Base-by-base conservation (phyloP, 73 alveolate species). In the Effrenium voratum region DNA sequence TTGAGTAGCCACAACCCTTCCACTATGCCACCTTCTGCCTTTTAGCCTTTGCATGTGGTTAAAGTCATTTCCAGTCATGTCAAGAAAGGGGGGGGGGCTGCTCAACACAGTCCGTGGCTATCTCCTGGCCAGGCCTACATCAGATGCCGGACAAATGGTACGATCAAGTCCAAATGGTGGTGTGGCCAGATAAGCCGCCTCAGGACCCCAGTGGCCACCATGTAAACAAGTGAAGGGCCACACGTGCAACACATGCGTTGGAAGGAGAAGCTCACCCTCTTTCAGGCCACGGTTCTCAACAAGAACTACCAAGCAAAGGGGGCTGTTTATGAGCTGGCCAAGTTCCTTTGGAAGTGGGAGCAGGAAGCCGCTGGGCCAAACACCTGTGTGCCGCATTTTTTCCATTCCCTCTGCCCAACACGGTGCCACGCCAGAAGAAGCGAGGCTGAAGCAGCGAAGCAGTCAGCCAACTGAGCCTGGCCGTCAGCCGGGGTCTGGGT, bases 111-210 rank as follows among this genome's bases (percentile, higher is more conserved):
- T n/a, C n/a, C n/a, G n/a, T n/a, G n/a, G n/a, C n/a, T n/a, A n/a
- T n/a, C n/a, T n/a, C n/a, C n/a, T n/a, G n/a, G n/a, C n/a, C 52
- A 76, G 86, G 86, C 34, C 30, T 76, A n/a, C 41, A 76, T 38
- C 8, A 40, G 34, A 6, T 76, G 30, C 86, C 86, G 24, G 38
- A 40, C 86, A 38, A 41, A 59, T 76, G 86, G 86, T 76, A 76
- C 59, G 34, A 32, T 3, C 60, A 76, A 30, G 86, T 76, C 41
- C 86, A 76, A 30, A 43, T 55, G 5, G 86, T 76, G 36, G 0
- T 76, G 86, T 76, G 86, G 86, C 86, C 86, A 38, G 59, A 43
- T 2, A 38, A 13, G n/a, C 60, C 38, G 8, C 86, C 86, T 4
- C 57, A 76, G 86, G 86, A 38, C 86, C 4, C 3, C 60, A 8